Conservation (phyloP, 1,284 basidiomycete genomes). For the Papiliotrema flavescens region DNA sequence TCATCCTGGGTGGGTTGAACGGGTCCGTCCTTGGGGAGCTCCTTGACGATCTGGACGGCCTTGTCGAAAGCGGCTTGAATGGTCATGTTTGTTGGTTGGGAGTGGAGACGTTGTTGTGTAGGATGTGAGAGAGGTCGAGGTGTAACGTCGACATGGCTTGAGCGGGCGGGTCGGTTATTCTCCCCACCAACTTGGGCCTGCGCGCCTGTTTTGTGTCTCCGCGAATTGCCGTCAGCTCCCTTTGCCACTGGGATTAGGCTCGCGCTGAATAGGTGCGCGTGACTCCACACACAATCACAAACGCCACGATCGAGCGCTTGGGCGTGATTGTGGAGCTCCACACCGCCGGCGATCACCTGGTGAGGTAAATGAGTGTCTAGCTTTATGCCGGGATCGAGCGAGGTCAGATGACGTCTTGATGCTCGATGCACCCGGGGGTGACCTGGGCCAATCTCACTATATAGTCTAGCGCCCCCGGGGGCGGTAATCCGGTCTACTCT, state of each 20-base stretch:
- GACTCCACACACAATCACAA: no score
- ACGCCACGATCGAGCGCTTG: no score
- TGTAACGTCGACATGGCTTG: no score
- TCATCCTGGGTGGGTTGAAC: constrained; percentile 71
- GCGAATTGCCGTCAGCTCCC: no score
- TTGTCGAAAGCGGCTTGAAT: constrained; percentile 55
- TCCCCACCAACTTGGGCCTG: background rate
- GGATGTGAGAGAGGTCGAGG: no score
- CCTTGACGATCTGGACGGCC: constrained; percentile 63
- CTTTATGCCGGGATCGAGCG: background rate
- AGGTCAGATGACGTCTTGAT: background rate
- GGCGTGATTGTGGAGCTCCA: background rate
- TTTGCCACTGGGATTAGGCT: no score
- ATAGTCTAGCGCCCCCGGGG: background rate
- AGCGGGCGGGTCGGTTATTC: background rate
- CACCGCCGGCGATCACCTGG: background rate
- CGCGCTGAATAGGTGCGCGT: no score
- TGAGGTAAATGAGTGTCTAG: background rate
- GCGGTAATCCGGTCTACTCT: no score
- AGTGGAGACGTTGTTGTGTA: background rate
- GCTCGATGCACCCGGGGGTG: background rate
- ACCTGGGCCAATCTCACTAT: no score
- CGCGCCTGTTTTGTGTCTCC: background rate
- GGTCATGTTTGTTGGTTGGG: constrained; percentile 13
- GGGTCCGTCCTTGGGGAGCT: constrained; percentile 74